Base-by-base conservation (phyloP, 306 rosid species). In the Oxytropis ochrocephala region DNA sequence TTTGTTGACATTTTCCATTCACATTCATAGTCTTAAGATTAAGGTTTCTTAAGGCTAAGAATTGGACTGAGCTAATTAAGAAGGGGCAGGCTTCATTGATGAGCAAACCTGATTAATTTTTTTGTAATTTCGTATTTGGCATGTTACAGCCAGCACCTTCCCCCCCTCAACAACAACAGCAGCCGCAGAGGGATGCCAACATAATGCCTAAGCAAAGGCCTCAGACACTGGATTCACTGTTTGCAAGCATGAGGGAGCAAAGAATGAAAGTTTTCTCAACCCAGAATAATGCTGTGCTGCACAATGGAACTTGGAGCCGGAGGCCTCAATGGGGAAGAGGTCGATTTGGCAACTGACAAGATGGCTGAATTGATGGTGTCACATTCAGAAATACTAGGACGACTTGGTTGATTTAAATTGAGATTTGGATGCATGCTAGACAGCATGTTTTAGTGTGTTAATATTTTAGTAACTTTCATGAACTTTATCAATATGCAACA, bases 231-330 rank as follows among this genome's bases (percentile, higher is more conserved):
- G 98, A 93, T 79, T 87, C 86, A 2, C 70, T 85, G 68, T 93
- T 93, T 78, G 96, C 98, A 52, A 90, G 88, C 81, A 81, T 90
- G 92, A 88, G 78, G 81, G 92, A 90, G 84, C 90, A 93, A 66
- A 88, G 98, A 75, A 71, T 88, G 89, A 90, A 78, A 71, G 73
- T 44, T 6, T 61, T 71, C 21, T 75, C 96, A 29, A 88, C 76
- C 74, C 88, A 80, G 78, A 88, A 75, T 71, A 78, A 73, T 73
- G 70, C 29, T 8, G 79, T 52, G 64, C 86, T 21, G 70, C 84
- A 80, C 47, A 81, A 72, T 56, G 85, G 83, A 27, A 79, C 80
- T 57, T 85, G 86, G 44, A 75, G 42, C 32, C 74, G 84, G 53
- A 88, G 86, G 84, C 85, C 79, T 5, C 94, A 82, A 1, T 80